Evolutionary conservation across 129 eudicot species (phyloP).

Genomic region (Dittrichia graveolens): DNA sequence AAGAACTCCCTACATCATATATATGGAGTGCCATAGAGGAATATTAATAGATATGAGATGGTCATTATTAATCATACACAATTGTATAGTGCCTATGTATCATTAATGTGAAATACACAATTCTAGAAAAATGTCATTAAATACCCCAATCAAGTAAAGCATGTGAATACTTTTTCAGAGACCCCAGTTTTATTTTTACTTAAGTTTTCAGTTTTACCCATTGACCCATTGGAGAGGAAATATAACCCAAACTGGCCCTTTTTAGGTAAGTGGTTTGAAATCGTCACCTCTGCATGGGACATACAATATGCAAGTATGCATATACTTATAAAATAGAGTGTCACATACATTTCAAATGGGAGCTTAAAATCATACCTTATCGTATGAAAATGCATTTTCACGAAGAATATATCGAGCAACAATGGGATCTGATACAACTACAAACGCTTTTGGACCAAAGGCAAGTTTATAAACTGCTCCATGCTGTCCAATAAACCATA

Average conservation of each 20-base stretch:
- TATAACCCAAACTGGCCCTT: not conserved
- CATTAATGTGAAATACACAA: too few relatives aligned
- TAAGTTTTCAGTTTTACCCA: not conserved
- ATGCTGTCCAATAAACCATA: slow-evolving; percentile 60
- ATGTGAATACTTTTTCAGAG: not conserved
- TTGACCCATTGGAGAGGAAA: not conserved
- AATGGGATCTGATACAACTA: slow-evolving; percentile 96
- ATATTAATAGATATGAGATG: slow-evolving; percentile 1
- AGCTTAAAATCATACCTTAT: slow-evolving; percentile 64
- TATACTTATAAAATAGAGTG: not conserved
- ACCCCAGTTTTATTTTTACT: not conserved
- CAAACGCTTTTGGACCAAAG: slow-evolving; percentile 98
- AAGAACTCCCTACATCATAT: slow-evolving; percentile 79
- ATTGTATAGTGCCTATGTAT: too few relatives aligned
- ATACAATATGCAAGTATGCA: not conserved
- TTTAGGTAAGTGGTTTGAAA: too few relatives aligned
- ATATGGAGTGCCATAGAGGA: not conserved
- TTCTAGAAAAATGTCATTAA: too few relatives aligned
- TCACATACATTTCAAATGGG: not conserved
- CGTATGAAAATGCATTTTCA: slow-evolving; percentile 94
- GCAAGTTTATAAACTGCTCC: slow-evolving; percentile 97
- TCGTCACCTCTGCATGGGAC: not conserved
- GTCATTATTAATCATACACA: not conserved
- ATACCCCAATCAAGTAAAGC: not conserved
- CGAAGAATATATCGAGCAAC: slow-evolving; percentile 95